These are phyloP conservation scores for Yueomyces sp. DNA, from an alignment of 805 yeast genomes.

Conservation along the genomic window DNA sequence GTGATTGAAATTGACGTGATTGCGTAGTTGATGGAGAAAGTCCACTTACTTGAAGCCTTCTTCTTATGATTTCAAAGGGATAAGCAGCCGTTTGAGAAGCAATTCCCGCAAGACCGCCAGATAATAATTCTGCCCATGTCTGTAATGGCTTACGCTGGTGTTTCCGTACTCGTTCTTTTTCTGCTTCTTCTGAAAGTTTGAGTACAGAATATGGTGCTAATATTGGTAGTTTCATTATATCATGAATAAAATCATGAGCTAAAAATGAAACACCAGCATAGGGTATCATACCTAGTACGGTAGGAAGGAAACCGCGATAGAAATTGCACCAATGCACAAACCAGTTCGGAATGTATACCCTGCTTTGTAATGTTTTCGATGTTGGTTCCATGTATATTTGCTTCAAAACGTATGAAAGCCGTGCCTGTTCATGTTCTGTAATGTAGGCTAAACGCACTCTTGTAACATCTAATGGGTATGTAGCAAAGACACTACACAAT, in stretches of 20 bases:
- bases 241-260: conserved; percentile 86
- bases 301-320: conserved; percentile 89
- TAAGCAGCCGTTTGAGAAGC: conserved; percentile 92
- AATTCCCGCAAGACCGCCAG: conserved; percentile 96
- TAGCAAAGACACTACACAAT: conserved; percentile 68
- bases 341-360: conserved; percentile 26
- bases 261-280: conserved; percentile 96
- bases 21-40: conserved; percentile 46
- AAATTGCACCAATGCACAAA: conserved; percentile 43
- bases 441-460: conserved; percentile 88
- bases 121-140: conserved; percentile 84
- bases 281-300: conserved; percentile 90
- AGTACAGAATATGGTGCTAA: conserved; percentile 41
- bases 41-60: conserved; percentile 94
- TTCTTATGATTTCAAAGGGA: conserved; percentile 87
- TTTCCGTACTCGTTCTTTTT: conserved; percentile 6
- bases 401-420: conserved; percentile 15
- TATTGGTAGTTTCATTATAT: conserved; percentile 52
- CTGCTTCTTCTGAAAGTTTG: conserved; percentile 12
- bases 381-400: conserved; percentile 22
- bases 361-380: conserved; percentile 17
- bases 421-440: conserved; percentile 32
- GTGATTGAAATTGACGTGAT: conserved; percentile 20
- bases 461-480: conserved; percentile 85
- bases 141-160: conserved; percentile 47